Conservation (phyloP, 345 rosid genomes). For the Aquilaria yunnanensis region DNA sequence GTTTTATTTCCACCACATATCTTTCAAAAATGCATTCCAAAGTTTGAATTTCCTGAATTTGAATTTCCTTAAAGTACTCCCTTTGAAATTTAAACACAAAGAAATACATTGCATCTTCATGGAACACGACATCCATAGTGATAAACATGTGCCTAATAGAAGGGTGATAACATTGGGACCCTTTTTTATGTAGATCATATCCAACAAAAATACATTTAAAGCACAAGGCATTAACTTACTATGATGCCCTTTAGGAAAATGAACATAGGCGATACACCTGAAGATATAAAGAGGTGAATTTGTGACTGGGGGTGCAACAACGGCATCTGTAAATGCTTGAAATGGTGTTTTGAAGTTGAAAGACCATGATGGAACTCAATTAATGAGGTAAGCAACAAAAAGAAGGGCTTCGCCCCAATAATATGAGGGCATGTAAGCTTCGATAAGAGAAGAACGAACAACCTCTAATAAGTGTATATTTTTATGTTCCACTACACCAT, state of each 20-base stretch:
- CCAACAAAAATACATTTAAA: not conserved
- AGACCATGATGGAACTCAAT: not conserved
- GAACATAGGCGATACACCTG: too few species aligned
- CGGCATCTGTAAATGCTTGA: not conserved
- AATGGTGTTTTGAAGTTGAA: not conserved
- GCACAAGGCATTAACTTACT: not conserved
- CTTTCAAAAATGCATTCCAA: too few species aligned
- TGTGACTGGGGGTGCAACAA: not conserved
- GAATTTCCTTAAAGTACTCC: too few species aligned
- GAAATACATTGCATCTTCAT: too few species aligned
- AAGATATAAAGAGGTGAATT: too few species aligned
- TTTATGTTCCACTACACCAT: not conserved
- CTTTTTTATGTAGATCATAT: not conserved
- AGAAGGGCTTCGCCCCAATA: not conserved
- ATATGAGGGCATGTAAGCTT: not conserved
- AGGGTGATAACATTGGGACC: constrained; percentile 5
- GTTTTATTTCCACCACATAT: too few species aligned
- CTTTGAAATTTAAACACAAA: too few species aligned
- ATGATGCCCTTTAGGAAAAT: not conserved
- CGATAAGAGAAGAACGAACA: not conserved
- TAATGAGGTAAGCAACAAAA: not conserved
- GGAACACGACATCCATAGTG: too few species aligned
- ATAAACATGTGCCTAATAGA: not conserved
- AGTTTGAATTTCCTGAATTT: too few species aligned
- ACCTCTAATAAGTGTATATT: constrained; percentile 3